These are phyloP conservation scores for Styphnolobium japonicum DNA, from an alignment of 306 rosid species.

Conservation along the genomic window DNA sequence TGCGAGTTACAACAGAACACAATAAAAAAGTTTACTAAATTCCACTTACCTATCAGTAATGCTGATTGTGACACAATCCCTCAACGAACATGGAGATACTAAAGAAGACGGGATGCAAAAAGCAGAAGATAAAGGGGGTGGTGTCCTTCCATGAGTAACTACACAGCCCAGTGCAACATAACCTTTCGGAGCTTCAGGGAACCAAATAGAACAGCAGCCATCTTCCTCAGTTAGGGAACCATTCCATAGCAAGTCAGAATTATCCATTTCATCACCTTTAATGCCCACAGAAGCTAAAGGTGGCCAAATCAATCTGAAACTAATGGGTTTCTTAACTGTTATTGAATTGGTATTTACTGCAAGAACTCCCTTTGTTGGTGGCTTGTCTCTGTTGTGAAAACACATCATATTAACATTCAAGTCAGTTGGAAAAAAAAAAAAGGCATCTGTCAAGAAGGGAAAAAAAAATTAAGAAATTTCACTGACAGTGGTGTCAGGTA, in stretches of 20 bases:
- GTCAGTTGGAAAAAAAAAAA: background rate
- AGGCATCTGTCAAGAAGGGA: constrained; percentile 21
- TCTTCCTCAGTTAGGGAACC: constrained; percentile 33
- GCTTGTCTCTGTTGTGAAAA: constrained; percentile 77
- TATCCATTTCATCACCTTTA: constrained; percentile 33
- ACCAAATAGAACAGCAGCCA: constrained; percentile 75
- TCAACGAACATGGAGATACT: constrained; percentile 71
- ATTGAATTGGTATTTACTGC: constrained; percentile 75
- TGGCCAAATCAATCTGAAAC: constrained; percentile 88
- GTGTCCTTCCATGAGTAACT: constrained; percentile 63
- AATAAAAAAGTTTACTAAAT: background rate
- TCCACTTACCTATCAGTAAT: constrained; percentile 58
- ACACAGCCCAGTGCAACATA: constrained; percentile 93
- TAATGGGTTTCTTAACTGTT: constrained; percentile 72
- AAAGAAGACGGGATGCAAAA: constrained; percentile 75
- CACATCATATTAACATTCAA: constrained; percentile 26
- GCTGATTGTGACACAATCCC: constrained; percentile 74
- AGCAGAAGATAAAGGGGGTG: constrained; percentile 74
- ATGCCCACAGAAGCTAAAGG: constrained; percentile 44
- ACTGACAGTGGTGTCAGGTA: constrained; percentile 89
- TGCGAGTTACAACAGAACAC: background rate
- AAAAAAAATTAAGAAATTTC: constrained; percentile 16
- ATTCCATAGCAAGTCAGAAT: constrained; percentile 24
- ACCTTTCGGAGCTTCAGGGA: constrained; percentile 91
- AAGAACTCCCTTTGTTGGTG: constrained; percentile 88